Base-by-base conservation (phyloP, 768 basidiomycete genomes). In the Leccinum olivaceopallidum region DNA sequence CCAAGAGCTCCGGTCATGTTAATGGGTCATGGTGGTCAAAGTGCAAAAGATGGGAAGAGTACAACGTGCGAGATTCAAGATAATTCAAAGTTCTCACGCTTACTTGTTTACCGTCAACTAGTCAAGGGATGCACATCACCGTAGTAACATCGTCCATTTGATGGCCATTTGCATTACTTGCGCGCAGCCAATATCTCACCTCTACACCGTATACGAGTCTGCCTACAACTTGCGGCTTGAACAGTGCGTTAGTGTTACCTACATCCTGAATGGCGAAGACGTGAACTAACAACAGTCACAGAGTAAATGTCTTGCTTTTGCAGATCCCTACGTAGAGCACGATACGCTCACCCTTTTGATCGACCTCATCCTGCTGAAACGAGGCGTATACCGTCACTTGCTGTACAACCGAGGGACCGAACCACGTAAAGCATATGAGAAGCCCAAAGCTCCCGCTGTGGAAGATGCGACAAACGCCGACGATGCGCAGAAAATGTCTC, bases 91-190 rank as follows among this genome's bases (percentile, higher is more conserved):
- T 63, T 65, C 64, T 2, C 65, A 65, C 64, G 34, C 36, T 8
- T 6, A 24, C 55, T 36, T 9, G 0, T 14, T 14, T 22, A 34
- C 7, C 6, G 16, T 47, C 14, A 20, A 20, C 30, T 12, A 34
- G 34, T 34, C 48, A 24, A 49, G 48, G 24, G 22, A 58, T 51
- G 56, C 26, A 14, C 36, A 36, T 37, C 6, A 34, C n/a, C 5
- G 34, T 5, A 32, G 30, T 32, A 6, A 32, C 5, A 7, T 4
- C 18, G 28, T 18, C n/a, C 18, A 8, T 13, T n/a, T 48, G 13
- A 92, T 93, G 91, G 87, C 91, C 18, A 85, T 94, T 63, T 95
- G 92, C 76, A 92, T 86, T 28, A 84, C 78, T 50, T 95, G 93
- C 69, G 86, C 90, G 0, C 76, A 75, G 18, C 79, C 83, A n/a